phyloP scores from a whole-genome alignment of 2,329 filamentous ascomycete species.

The Eutypa lata region DNA sequence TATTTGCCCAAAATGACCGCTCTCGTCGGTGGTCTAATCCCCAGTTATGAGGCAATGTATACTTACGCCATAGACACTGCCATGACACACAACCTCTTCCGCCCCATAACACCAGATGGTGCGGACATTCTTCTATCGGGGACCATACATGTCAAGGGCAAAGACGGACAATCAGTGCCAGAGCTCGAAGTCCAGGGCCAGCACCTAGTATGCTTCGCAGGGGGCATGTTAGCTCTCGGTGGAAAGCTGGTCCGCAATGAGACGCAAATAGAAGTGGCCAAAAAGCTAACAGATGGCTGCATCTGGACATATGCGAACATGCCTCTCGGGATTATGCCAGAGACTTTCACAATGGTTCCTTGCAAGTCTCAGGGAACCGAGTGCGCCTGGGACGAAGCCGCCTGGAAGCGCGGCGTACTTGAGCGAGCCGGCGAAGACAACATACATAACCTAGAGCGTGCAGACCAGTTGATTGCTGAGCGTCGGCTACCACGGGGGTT shows the following conservation, averaged over 20 bases:
- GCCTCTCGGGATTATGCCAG: constrained; percentile 50
- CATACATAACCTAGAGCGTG: constrained; percentile 6
- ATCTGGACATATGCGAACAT: constrained; percentile 48
- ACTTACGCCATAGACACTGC: constrained; percentile 57
- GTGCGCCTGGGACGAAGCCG: constrained; percentile 26
- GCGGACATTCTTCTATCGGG: constrained; percentile 61
- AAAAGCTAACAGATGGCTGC: constrained; percentile 47
- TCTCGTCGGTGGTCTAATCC: constrained; percentile 57
- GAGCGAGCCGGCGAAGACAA: constrained; percentile 10
- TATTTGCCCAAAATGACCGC: constrained; percentile 48
- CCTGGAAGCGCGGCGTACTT: constrained; percentile 24
- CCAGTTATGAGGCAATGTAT: constrained; percentile 61
- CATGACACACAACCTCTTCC: constrained; percentile 59
- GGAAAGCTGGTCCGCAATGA: constrained; percentile 39
- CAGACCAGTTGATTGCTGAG: constrained; percentile 16
- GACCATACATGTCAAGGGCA: constrained; percentile 20
- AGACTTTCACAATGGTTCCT: constrained; percentile 40
- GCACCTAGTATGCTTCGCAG: constrained; percentile 50
- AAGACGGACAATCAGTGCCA: constrained; percentile 17
- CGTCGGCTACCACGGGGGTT: constrained; percentile 21
- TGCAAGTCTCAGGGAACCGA: constrained; percentile 26
- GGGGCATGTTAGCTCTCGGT: constrained; percentile 49
- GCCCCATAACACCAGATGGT: constrained; percentile 56
- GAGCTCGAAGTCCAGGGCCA: constrained; percentile 32
- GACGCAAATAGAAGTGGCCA: constrained; percentile 40